These are phyloP conservation scores for Cercospora citrullina DNA, from an alignment of 2,329 filamentous ascomycete genomes.

Conservation along the genomic window DNA sequence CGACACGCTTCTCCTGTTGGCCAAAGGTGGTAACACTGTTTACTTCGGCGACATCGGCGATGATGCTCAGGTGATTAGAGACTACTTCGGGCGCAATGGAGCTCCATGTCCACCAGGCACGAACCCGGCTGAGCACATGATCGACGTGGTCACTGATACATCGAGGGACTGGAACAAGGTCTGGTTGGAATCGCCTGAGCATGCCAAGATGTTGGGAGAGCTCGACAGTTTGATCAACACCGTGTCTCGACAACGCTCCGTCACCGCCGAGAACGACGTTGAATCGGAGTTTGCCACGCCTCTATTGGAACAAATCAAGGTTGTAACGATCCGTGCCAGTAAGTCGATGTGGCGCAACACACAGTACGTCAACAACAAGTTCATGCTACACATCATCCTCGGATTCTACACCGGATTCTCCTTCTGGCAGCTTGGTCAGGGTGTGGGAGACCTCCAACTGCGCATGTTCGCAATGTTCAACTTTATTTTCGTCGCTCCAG, in stretches of 20 bases:
- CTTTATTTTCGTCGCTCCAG: constrained; percentile 40
- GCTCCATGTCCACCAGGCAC: constrained; percentile 52
- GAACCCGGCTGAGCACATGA: constrained; percentile 57
- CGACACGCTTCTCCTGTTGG: constrained; percentile 63
- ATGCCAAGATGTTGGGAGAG: constrained; percentile 41
- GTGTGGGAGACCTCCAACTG: constrained; percentile 41
- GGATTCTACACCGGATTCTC: constrained; percentile 51
- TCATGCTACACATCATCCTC: constrained; percentile 55
- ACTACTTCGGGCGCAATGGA: constrained; percentile 56
- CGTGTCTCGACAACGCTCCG: constrained; percentile 38
- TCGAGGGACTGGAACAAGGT: constrained; percentile 45
- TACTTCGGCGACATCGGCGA: constrained; percentile 62
- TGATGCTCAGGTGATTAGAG: constrained; percentile 42
- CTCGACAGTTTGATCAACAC: constrained; percentile 43
- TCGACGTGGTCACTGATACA: constrained; percentile 48
- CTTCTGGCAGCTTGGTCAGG: constrained; percentile 46
- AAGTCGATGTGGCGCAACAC: constrained; percentile 64
- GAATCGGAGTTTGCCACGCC: constrained; percentile 45
- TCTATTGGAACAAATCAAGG: constrained; percentile 42
- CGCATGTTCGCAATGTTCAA: constrained; percentile 36
- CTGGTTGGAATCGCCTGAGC: constrained; percentile 43
- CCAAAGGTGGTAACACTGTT: constrained; percentile 62
- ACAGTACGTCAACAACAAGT: constrained; percentile 65
- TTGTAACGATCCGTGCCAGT: constrained; percentile 52
- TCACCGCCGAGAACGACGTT: constrained; percentile 41